Evolutionary conservation across 2,329 filamentous ascomycete species (phyloP).

Genomic region (Epichloe gansuensis): DNA sequence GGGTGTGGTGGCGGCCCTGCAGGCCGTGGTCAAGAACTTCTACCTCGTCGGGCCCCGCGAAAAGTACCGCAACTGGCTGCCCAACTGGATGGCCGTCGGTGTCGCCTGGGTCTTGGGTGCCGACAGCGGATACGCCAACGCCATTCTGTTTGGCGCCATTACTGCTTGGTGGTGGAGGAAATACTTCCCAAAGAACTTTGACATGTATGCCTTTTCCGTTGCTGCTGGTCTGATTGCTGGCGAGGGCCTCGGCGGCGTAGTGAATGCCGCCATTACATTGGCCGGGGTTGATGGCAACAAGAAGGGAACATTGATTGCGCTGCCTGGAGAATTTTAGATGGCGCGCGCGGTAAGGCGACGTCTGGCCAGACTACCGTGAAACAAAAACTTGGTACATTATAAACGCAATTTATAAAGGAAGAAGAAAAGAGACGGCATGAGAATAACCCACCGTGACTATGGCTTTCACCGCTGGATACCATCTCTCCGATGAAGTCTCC

Average conservation of each 20-base stretch:
- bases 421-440: too few species aligned
- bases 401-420: too few species aligned
- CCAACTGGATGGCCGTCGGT: constrained; percentile 51
- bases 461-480: too few species aligned
- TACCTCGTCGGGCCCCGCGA: constrained; percentile 37
- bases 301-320: not conserved
- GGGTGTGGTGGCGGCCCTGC: constrained; percentile 34
- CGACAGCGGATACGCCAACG: constrained; percentile 41
- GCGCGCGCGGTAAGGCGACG: too few species aligned
- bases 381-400: constrained; percentile 10
- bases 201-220: constrained; percentile 44
- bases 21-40: constrained; percentile 42
- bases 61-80: constrained; percentile 45
- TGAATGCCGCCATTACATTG: constrained; percentile 38
- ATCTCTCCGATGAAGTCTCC: too few species aligned
- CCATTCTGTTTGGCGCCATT: constrained; percentile 44
- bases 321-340: not conserved
- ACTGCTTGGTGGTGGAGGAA: constrained; percentile 43
- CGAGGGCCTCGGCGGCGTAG: constrained; percentile 49
- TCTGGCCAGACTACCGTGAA: too few species aligned
- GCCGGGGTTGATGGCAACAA: constrained; percentile 18
- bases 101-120: constrained; percentile 47
- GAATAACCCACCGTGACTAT: too few species aligned
- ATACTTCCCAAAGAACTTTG: constrained; percentile 35
- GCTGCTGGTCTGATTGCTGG: constrained; percentile 51